phyloP scores from a whole-genome alignment of 2,329 filamentous ascomycete species.

The Cladorrhinum sp. region DNA sequence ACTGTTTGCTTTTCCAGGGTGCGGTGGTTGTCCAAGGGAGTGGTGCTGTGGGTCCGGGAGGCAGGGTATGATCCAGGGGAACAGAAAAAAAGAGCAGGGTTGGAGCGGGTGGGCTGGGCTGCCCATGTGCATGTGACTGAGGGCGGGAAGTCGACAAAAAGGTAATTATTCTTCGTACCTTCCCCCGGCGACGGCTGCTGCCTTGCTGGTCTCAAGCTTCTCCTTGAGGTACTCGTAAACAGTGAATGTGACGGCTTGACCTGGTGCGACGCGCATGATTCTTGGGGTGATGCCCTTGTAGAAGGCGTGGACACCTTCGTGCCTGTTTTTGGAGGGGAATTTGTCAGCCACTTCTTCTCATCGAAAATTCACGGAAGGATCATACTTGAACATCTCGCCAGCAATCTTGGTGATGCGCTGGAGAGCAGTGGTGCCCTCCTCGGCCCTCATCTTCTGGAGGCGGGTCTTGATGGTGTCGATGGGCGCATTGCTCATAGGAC shows the following conservation, averaged over 20 bases:
- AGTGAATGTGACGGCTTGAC: conserved; percentile 76
- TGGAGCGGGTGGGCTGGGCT: too few relatives aligned
- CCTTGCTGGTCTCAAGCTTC: conserved; percentile 64
- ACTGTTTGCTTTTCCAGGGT: not conserved
- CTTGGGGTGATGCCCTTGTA: conserved; percentile 99
- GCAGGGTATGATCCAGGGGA: not conserved
- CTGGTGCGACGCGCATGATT: conserved; percentile 95
- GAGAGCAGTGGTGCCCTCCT: conserved; percentile 76
- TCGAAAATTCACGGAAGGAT: not conserved
- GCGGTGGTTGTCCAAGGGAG: not conserved
- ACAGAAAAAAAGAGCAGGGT: too few relatives aligned
- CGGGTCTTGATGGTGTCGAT: conserved; percentile 99
- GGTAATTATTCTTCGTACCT: conserved; percentile 62
- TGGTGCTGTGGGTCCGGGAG: not conserved
- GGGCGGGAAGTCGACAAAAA: not conserved
- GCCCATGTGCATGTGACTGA: not conserved
- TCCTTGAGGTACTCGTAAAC: conserved; percentile 77
- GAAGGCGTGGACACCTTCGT: conserved; percentile 91
- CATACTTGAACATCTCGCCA: conserved; percentile 76
- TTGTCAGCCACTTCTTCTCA: conserved; percentile 5
- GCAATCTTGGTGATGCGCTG: conserved; percentile 76
- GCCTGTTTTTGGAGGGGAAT: conserved; percentile 47
- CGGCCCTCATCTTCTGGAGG: conserved; percentile 82
- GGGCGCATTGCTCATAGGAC: conserved; percentile 91
- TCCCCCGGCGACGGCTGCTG: conserved; percentile 56